phyloP scores from a whole-genome alignment of 495 filamentous ascomycete genomes.

The Geoglossum glabrum region DNA sequence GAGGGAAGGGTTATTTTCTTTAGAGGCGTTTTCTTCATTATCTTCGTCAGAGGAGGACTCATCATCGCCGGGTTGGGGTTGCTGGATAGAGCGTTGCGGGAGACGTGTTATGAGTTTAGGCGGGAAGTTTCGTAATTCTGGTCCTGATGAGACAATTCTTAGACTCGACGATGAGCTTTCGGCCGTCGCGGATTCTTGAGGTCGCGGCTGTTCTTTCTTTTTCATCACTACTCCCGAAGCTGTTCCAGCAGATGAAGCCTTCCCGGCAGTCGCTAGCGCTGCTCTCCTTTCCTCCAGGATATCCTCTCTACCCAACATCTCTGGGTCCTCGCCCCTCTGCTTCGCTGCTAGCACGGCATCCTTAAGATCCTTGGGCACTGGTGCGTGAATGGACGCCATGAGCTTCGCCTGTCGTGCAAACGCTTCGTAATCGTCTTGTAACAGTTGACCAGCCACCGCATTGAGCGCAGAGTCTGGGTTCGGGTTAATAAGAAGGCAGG shows the following conservation, averaged over 20 bases:
- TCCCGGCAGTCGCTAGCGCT: neutral
- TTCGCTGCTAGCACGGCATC: slow-evolving; percentile 33
- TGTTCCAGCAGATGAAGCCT: neutral
- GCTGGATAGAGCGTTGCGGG: slow-evolving; percentile 12
- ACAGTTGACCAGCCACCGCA: slow-evolving; percentile 37
- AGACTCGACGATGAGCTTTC: slow-evolving; percentile 2
- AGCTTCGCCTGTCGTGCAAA: slow-evolving; percentile 41
- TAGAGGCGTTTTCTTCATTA: slow-evolving; percentile 15
- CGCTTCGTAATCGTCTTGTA: slow-evolving; percentile 39
- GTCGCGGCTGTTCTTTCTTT: slow-evolving; percentile 6
- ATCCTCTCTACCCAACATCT: slow-evolving; percentile 10
- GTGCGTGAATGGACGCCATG: slow-evolving; percentile 48
- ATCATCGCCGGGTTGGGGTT: too few species aligned
- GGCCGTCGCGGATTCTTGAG: neutral
- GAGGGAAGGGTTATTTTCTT: slow-evolving; percentile 31
- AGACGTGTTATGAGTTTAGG: neutral
- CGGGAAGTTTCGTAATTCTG: neutral
- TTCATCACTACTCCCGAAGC: slow-evolving; percentile 5
- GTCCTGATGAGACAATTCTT: slow-evolving; percentile 4
- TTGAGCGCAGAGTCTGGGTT: slow-evolving; percentile 56
- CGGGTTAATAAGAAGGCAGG: slow-evolving; percentile 50
- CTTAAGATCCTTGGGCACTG: slow-evolving; percentile 25
- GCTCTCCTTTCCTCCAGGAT: neutral
- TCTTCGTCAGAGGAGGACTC: slow-evolving; percentile 8
- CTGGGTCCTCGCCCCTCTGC: slow-evolving; percentile 34